Base-by-base conservation (phyloP, 177 flowering plant genomes). In the Tripterygium wilfordii region DNA sequence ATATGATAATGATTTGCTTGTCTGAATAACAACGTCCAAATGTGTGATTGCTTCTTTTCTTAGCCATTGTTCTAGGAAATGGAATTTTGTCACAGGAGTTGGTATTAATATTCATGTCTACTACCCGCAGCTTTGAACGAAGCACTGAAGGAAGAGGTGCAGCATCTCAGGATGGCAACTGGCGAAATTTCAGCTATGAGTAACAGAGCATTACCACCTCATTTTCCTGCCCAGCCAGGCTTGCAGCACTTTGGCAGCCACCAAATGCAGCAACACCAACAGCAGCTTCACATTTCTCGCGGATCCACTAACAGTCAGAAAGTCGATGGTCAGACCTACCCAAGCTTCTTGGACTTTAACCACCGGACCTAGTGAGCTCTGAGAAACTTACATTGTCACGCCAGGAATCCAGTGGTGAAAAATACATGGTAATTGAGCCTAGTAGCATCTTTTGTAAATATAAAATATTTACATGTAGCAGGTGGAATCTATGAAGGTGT, bases 81-180 rank as follows among this genome's bases (percentile, higher is more conserved):
- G n/a, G n/a, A n/a, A n/a, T n/a, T n/a, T n/a, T n/a, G n/a, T n/a
- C n/a, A n/a, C n/a, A n/a, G n/a, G n/a, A n/a, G n/a, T n/a, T n/a
- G 10, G 2, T 44, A 8, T 3, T 58, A 3, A 10, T 15, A 44
- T 23, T 40, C 26, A 18, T 38, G n/a, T n/a, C 8, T 29, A 5
- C 57, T 37, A 10, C 35, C 14, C 58, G 36, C 79, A 90, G 97
- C 94, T 41, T 56, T 90, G 49, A 86, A 82, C 56, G 96, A 90
- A 27, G 69, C 88, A 14, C 62, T 87, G 65, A 77, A 71, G 64
- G 88, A 83, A 35, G 96, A 90, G 72, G 77, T 90, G 48, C 83
- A 83, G 61, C 67, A 84, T 44, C 85, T 90, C 19, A 87, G 75
- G 69, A 73, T 87, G 35, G 84, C 70, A 42, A 69, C 95, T 0